phyloP scores from a whole-genome alignment of 805 yeast genomes.

The Ogataea pini region DNA sequence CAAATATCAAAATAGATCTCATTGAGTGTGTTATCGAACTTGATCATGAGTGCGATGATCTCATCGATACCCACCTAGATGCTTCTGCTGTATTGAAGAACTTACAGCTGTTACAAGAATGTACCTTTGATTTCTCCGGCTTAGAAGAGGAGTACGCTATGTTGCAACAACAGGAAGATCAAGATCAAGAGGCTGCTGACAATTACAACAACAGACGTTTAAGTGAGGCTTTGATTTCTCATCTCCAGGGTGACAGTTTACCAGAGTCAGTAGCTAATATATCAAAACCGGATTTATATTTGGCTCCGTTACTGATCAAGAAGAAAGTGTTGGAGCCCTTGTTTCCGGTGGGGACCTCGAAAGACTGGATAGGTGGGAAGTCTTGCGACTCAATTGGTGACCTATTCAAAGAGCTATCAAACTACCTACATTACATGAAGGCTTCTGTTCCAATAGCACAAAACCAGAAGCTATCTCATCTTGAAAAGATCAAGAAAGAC shows the following conservation, averaged over 20 bases:
- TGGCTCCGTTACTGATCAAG: constrained; percentile 14
- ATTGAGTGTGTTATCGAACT: constrained; percentile 21
- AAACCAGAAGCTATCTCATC: constrained; percentile 17
- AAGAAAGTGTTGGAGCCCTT: constrained; percentile 17
- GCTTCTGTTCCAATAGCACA: constrained; percentile 20
- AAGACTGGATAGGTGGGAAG: constrained; percentile 3
- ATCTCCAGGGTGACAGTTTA: constrained; percentile 8
- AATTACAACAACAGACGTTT: constrained; percentile 1
- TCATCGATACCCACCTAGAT: constrained; percentile 13
- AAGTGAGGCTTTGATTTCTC: constrained; percentile 7
- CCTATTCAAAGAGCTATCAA: constrained; percentile 12
- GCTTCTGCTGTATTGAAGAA: constrained; percentile 15
- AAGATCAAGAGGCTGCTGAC: constrained; percentile 1
- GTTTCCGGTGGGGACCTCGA: constrained; percentile 8
- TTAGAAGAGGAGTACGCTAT: constrained; percentile 12
- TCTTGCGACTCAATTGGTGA: constrained; percentile 21
- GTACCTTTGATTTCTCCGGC: constrained; percentile 7
- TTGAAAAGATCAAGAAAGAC: constrained; percentile 22
- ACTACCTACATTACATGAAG: constrained; percentile 14
- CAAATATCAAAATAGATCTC: constrained; percentile 29
- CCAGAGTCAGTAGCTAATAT: constrained; percentile 13
- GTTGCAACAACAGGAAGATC: constrained; percentile 3
- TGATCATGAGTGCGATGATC: not conserved
- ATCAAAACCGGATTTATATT: constrained; percentile 11
- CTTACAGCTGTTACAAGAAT: constrained; percentile 12